These are phyloP conservation scores for Afroboletus lepidellus DNA, from an alignment of 1,284 basidiomycete species.

Conservation along the genomic window DNA sequence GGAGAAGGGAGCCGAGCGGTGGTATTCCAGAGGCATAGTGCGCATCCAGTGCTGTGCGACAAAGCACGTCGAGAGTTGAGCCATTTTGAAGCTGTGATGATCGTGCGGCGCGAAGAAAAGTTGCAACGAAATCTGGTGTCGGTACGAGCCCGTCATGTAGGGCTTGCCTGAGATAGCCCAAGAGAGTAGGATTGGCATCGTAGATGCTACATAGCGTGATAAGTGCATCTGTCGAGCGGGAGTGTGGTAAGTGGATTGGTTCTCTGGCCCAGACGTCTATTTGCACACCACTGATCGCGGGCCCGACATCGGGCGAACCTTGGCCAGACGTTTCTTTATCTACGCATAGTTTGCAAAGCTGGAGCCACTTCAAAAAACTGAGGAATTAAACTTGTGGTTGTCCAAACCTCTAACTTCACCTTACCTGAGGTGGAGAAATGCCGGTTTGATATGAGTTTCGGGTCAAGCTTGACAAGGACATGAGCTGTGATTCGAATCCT, in stretches of 20 bases:
- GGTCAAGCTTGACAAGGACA: constrained; percentile 67
- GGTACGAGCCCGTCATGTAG: constrained; percentile 56
- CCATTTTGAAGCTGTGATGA: constrained; percentile 53
- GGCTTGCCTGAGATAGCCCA: constrained; percentile 60
- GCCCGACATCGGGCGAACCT: constrained; percentile 33
- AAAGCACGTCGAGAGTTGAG: constrained; percentile 66
- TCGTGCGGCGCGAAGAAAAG: constrained; percentile 45
- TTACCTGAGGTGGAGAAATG: constrained; percentile 58
- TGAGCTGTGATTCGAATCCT: constrained; percentile 23
- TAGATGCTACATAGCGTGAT: constrained; percentile 62
- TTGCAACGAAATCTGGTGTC: constrained; percentile 55
- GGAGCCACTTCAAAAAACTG: constrained; percentile 52
- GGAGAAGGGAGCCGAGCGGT: constrained; percentile 52
- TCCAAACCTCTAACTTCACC: constrained; percentile 6
- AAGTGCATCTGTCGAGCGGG: constrained; percentile 54
- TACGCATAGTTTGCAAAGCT: constrained; percentile 58
- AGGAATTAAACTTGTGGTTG: constrained; percentile 3
- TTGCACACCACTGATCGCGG: constrained; percentile 48
- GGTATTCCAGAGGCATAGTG: constrained; percentile 59
- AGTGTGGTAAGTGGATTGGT: not conserved
- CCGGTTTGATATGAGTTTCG: constrained; percentile 71
- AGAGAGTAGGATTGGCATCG: constrained; percentile 60
- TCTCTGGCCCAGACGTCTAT: not conserved
- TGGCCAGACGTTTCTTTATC: constrained; percentile 45
- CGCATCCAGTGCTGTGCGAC: constrained; percentile 57